Evolutionary conservation across 2,329 filamentous ascomycete genomes (phyloP), one percentile per base, ranked within the genome.

Genomic region (Alternaria viburni): DNA sequence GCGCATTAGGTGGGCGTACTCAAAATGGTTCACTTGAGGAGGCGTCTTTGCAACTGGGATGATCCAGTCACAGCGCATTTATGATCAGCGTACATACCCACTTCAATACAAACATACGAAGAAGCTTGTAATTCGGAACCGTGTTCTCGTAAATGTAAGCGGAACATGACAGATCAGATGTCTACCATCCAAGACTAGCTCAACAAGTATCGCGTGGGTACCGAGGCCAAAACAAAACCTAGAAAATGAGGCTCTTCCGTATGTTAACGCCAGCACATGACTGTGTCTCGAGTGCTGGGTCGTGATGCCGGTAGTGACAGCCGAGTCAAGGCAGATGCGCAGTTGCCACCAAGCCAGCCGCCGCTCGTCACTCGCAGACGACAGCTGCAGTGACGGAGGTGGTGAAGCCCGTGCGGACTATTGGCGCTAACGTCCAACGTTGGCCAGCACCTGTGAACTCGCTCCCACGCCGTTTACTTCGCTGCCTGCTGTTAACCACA

Each of bases 1-100:
- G 71, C 87, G 96, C 63, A 93, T 98, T 70, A 86, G 92, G 66
- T 98, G 96, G 95, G 91, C 91, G 5, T 98, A 97, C 83, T 88
- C 88, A 3, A 90, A 90, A 76, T 97, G 91, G 91, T 79, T 85
- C 50, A 74, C 69, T 10, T 77, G 64, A 67, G 36, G n/a, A n/a
- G 12, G 44, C 25, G 13, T 23, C 30, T 21, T 43, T 11, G 32
- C 36, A 49, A 59, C 49, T 26, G 23, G 49, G 30, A 49, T 45
- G n/a, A 44, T 23, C n/a, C 59, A 32, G 28, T 23, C 17, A 28
- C 17, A 26, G 30, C 30, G 13, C 26, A 43, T 52, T 46, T 57
- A 50, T 30, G 23, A 44, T 25, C 23, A 54, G 49, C 60, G 17
- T 57, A 50, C 30, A 49, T 49, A 45, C 17, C 49, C 17, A 59